Evolutionary conservation across 768 basidiomycete genomes (phyloP).

Genomic region (Auricularia cornea): DNA sequence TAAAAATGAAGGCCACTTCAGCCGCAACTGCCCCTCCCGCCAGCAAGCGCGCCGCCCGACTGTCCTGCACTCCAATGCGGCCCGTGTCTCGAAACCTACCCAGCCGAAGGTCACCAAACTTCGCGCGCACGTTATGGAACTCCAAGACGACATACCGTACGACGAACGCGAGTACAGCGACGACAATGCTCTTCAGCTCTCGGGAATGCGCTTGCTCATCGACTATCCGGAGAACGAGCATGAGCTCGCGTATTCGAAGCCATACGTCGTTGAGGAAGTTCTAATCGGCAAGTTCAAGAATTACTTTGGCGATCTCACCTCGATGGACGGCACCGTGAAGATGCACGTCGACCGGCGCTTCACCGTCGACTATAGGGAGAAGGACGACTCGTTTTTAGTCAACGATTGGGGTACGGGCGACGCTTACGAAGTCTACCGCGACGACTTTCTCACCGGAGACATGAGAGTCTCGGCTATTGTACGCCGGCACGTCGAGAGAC

Average conservation of each 20-base stretch:
- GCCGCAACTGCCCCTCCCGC: constrained; percentile 21
- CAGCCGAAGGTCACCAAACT: too few species aligned
- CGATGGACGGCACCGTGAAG: background rate
- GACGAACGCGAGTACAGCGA: background rate
- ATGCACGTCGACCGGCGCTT: background rate
- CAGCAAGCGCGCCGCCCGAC: constrained; percentile 7
- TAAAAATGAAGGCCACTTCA: constrained; percentile 19
- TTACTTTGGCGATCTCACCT: background rate
- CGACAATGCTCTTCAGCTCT: background rate
- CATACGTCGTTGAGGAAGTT: background rate
- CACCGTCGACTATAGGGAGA: background rate
- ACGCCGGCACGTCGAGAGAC: background rate
- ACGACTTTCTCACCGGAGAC: background rate
- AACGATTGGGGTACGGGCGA: background rate
- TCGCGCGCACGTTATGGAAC: too few species aligned
- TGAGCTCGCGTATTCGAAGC: background rate
- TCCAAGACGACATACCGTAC: too few species aligned
- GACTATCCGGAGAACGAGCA: background rate
- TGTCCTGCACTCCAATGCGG: background rate
- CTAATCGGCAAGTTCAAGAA: background rate
- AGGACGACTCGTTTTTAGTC: background rate
- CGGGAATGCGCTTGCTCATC: background rate
- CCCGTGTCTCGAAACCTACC: background rate
- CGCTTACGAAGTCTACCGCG: background rate
- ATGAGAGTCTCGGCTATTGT: background rate